phyloP scores from a whole-genome alignment of 164 flowering plant species.

The Protea cynaroides region DNA sequence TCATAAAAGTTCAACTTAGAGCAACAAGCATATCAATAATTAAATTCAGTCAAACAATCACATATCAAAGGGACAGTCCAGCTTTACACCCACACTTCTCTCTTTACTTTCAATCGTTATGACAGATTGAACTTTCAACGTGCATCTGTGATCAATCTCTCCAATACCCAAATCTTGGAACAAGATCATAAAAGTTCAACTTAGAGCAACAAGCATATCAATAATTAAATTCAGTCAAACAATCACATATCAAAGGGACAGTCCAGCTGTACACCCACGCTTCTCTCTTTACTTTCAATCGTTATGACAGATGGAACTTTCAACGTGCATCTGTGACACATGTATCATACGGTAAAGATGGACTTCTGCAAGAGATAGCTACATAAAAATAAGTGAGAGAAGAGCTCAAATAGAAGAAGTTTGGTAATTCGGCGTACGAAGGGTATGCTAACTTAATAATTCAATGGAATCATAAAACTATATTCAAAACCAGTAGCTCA shows the following conservation, averaged over 20 bases:
- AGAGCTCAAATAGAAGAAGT: not conserved
- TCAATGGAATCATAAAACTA: not conserved
- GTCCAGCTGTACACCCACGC: too few relatives aligned
- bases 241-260: too few relatives aligned
- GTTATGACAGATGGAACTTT: not conserved
- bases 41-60: not conserved
- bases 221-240: not conserved
- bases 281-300: not conserved
- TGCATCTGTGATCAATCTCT: not conserved
- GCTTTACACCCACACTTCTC: not conserved
- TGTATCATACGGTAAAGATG: not conserved
- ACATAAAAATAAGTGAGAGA: not conserved
- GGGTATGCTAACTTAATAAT: too few relatives aligned
- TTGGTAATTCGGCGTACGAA: not conserved
- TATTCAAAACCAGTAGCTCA: not conserved
- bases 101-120: not conserved
- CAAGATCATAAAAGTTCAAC: not conserved
- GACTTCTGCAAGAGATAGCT: not conserved
- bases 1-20: not conserved
- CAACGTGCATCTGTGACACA: not conserved
- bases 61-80: too few relatives aligned
- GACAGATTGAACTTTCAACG: not conserved
- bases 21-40: not conserved
- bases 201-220: not conserved
- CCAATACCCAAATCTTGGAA: slow-evolving; percentile 1